Percentiles rank a stretch among this genome's conserved stretches.
Conservation (phyloP, 495 filamentous ascomycete species). For the Penicillium chermesinum region DNA sequence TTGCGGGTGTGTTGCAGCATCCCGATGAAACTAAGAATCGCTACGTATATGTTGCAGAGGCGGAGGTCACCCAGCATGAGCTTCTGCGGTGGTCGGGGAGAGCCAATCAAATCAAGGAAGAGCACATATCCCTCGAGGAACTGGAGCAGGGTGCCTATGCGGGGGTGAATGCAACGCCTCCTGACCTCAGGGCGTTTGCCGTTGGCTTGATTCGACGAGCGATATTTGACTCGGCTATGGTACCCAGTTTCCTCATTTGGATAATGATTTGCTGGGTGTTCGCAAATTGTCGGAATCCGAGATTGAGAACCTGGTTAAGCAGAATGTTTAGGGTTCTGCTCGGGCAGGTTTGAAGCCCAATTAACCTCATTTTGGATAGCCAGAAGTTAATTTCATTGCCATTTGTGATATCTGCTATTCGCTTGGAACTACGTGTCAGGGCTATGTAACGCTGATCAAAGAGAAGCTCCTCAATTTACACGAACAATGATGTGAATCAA, state of each 20-base stretch:
- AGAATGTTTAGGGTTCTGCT: constrained; percentile 3
- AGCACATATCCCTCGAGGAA: constrained; percentile 5
- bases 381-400: too few species aligned
- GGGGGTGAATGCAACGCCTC: constrained; percentile 7
- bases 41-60: constrained; percentile 44
- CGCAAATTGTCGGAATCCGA: constrained; percentile 5
- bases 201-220: constrained; percentile 5
- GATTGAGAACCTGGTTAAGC: constrained; percentile 7
- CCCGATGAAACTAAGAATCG: constrained; percentile 52
- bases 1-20: constrained; percentile 45
- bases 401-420: too few species aligned
- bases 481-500: too few species aligned
- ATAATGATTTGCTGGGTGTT: constrained; percentile 16
- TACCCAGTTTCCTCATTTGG: constrained; percentile 2
- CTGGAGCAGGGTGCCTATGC: constrained; percentile 10
- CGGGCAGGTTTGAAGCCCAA: too few species aligned
- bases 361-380: too few species aligned
- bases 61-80: constrained; percentile 50
- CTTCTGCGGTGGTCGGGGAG: constrained; percentile 43
- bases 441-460: too few species aligned
- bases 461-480: too few species aligned
- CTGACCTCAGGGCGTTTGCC: constrained; percentile 5
- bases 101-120: constrained; percentile 1
- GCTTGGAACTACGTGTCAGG: too few species aligned
- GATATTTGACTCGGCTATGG: constrained; percentile 5